Base-by-base conservation (phyloP, 192 early-diverging fungal genomes). In the Radiomyces spectabilis region DNA sequence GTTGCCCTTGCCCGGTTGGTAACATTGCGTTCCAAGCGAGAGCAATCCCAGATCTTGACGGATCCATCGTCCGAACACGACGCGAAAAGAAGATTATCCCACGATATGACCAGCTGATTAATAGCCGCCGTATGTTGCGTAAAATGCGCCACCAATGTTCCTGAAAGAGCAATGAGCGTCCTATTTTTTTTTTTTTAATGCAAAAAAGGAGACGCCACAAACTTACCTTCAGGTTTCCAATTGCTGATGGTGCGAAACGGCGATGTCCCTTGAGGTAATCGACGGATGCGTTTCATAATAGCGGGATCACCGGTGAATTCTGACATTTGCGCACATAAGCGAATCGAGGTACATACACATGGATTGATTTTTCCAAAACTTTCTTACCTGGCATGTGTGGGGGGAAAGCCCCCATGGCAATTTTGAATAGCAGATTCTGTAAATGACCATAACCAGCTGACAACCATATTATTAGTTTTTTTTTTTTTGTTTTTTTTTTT, bases 1-100 rank as follows among this genome's bases (percentile, higher is more conserved):
- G 77, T 84, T 19, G 84, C 77, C 24, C 86, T 72, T 1, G 93
- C 74, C 33, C 87, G 76, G 53, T 86, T 88, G 15, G 88, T 81
- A 0, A 93, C 88, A 59, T 91, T 95, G 42, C 85, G 88, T 45
- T 88, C 87, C 18, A 96, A 69, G 25, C 88, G 72, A 0, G 65
- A 77, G 27, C 75, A 77, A 65, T 97, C 94, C 84, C 93, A 97
- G 46, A 92, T 80, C 47, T 83, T 82, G 12, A 89, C 76, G 1
- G 80, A 81, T 25, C 89, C 90, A 63, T 95, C 92, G 26, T 87
- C 83, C 16, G 91, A 89, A 38, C 83, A 90, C 0, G 90, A 83
- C 8, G 86, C 85, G 67, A 97, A 86, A 37, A 87, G 69, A 3
- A 76, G 73, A 18, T 82, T 83, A 61, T 91, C 87, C 10, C 77